phyloP scores from a whole-genome alignment of 805 yeast species.

The Peterozyma xylosa region DNA sequence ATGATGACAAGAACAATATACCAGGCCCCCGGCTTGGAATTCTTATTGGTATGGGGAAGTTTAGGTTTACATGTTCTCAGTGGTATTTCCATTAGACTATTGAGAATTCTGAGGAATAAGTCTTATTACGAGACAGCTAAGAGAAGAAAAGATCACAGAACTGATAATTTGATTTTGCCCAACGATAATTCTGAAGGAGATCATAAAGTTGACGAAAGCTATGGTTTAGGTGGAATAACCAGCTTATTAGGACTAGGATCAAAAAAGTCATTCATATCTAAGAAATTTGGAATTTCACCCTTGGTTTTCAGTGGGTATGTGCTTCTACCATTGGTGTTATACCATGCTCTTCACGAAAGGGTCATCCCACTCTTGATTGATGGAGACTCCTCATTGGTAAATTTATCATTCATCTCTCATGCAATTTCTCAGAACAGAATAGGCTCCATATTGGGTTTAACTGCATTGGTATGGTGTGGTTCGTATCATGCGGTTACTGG shows the following conservation, averaged over 20 bases:
- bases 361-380: slow-evolving; percentile 44
- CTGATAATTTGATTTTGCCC: slow-evolving; percentile 13
- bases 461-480: slow-evolving; percentile 26
- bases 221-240: slow-evolving; percentile 58
- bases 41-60: slow-evolving; percentile 37
- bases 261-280: slow-evolving; percentile 35
- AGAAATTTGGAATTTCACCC: slow-evolving; percentile 45
- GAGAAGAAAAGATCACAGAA: slow-evolving; percentile 14
- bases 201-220: slow-evolving; percentile 27
- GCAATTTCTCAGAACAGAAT: slow-evolving; percentile 19
- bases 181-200: slow-evolving; percentile 12
- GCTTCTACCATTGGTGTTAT: slow-evolving; percentile 32
- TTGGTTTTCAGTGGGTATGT: slow-evolving; percentile 53
- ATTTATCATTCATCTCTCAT: slow-evolving; percentile 43
- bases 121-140: slow-evolving; percentile 1
- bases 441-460: slow-evolving; percentile 23
- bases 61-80: slow-evolving; percentile 40
- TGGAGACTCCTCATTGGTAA: slow-evolving; percentile 57
- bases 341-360: slow-evolving; percentile 43
- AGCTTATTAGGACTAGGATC: slow-evolving; percentile 50
- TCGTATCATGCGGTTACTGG: slow-evolving; percentile 54
- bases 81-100: slow-evolving; percentile 40
- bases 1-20: slow-evolving; percentile 57
- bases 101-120: slow-evolving; percentile 24
- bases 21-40: slow-evolving; percentile 46